phyloP scores from a whole-genome alignment of 495 filamentous ascomycete species.

The Annulohypoxylon bovei region DNA sequence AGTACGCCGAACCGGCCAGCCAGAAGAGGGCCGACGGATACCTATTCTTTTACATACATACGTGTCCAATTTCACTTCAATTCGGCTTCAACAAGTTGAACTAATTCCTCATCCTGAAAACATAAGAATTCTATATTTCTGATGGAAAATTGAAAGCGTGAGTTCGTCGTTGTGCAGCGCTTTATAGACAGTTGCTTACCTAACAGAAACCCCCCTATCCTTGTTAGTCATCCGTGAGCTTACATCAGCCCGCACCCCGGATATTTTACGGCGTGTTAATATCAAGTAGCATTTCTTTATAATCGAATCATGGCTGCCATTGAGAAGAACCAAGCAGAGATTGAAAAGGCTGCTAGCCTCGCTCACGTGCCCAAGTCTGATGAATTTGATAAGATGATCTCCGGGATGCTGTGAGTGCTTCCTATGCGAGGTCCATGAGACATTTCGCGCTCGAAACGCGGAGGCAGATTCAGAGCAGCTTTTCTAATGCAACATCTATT shows the following conservation, averaged over 20 bases:
- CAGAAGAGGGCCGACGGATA: slow-evolving; percentile 3
- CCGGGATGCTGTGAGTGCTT: slow-evolving; percentile 60
- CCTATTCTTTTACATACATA: neutral
- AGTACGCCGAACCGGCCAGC: slow-evolving; percentile 8
- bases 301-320: slow-evolving; percentile 49
- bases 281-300: neutral
- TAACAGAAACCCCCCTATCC: neutral
- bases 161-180: neutral
- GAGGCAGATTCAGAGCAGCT: neutral
- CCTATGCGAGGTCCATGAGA: neutral
- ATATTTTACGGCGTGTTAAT: neutral
- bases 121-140: too few relatives aligned
- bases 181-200: too few relatives aligned
- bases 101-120: neutral
- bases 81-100: neutral
- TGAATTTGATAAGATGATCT: slow-evolving; percentile 66
- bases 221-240: neutral
- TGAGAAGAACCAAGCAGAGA: slow-evolving; percentile 56
- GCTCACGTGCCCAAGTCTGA: slow-evolving; percentile 57
- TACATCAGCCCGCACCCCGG: neutral
- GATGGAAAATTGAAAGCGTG: neutral
- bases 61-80: slow-evolving; percentile 19
- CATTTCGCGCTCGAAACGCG: neutral
- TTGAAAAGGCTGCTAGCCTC: slow-evolving; percentile 56
- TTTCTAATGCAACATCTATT: neutral